Evolutionary conservation across 164 flowering plant species (phyloP).

Genomic region (Vitis cinerea): DNA sequence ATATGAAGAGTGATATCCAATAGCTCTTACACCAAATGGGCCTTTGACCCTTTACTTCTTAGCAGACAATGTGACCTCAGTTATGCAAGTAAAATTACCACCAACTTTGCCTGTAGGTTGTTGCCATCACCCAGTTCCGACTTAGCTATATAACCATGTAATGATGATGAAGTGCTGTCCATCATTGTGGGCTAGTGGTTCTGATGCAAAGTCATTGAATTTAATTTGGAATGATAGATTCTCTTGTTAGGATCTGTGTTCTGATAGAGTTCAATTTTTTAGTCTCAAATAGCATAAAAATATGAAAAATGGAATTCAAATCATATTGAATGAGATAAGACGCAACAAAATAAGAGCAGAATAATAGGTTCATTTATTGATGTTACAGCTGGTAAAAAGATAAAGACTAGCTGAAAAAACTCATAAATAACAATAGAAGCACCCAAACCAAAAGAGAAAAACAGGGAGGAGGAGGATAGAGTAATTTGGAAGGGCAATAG

Average conservation of each 20-base stretch:
- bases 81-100: conserved; percentile 47
- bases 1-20: neutral
- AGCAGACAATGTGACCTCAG: no score
- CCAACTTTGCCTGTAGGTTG: conserved; percentile 72
- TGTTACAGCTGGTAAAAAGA: no score
- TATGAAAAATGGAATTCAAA: neutral
- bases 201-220: conserved; percentile 52
- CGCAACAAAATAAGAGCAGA: neutral
- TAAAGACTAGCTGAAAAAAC: neutral
- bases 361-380: neutral
- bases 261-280: conserved; percentile 26
- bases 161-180: conserved; percentile 23
- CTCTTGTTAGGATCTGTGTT: conserved; percentile 54
- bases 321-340: conserved; percentile 1
- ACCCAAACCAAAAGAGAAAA: no score
- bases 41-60: no score
- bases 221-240: conserved; percentile 60
- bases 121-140: conserved; percentile 75
- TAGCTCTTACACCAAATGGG: neutral
- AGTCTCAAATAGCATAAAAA: neutral
- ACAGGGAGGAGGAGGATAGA: no score
- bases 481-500: no score
- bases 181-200: conserved; percentile 26
- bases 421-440: neutral
- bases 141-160: conserved; percentile 45